Base-by-base conservation (phyloP, 257 asterid genomes). In the Phtheirospermum japonicum region DNA sequence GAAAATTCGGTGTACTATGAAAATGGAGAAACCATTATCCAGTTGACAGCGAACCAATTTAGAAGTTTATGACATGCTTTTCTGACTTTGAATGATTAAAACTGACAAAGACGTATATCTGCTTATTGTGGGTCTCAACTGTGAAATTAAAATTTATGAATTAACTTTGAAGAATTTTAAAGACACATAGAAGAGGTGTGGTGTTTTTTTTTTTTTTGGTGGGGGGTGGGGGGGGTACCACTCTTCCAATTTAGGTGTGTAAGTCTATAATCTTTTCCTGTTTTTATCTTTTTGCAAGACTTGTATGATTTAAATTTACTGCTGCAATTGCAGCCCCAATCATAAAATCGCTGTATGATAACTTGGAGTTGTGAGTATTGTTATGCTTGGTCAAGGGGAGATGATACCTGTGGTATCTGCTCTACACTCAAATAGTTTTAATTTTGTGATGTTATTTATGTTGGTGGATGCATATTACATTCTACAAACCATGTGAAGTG, bases 1-100 rank as follows among this genome's bases (percentile, higher is more conserved):
- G 40, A 65, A 67, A 28, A 30, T 33, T 10, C 20, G 36, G 37
- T 76, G 70, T 69, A 57, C 48, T 67, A 63, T 57, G 68, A 37
- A 66, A 6, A 50, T 36, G 50, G 36, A 32, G 40, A 31, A 67
- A 17, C 64, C 61, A 12, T 5, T 62, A 59, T n/a, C 53, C 26
- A 48, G 60, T 43, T 59, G 67, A 63, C 19, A 46, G 40, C 34
- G 67, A 23, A 19, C 67, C 54, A 31, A 68, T 57, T 49, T 52
- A 5, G 26, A 33, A 48, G 18, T 31, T 26, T 52, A 28, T 32
- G 40, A 14, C 42, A 12, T 67, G 48, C 33, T 45, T 48, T 19
- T 18, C 13, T n/a, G 50, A 20, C 34, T 51, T 45, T 68, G 56
- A 63, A 65, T 52, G 59, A 61, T 52, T 50, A 33, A 46, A 51